A percentile compares a stretch with the other conserved stretches of the same genome.
These are phyloP conservation scores for Diaporthe aspalathi DNA, from an alignment of 2,329 filamentous ascomycete species.

Conservation along the genomic window DNA sequence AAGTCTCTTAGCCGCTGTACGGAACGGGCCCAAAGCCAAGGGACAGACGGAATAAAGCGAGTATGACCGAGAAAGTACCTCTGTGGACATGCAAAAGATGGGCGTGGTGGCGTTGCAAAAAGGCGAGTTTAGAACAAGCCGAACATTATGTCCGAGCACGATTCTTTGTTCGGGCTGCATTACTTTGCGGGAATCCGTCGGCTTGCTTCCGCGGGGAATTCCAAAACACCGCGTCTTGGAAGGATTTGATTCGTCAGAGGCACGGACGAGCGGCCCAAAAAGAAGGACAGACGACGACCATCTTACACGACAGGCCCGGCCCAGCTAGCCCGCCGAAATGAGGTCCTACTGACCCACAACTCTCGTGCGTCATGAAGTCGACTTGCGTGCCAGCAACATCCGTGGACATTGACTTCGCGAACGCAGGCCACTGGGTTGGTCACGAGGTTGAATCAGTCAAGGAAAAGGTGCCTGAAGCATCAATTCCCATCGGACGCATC, in stretches of 20 bases:
- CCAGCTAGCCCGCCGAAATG: not conserved
- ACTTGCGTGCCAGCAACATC: not conserved
- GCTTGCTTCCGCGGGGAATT: not conserved
- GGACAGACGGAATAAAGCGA: not conserved
- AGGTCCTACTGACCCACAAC: not conserved
- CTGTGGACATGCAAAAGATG: not conserved
- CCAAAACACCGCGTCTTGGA: not conserved
- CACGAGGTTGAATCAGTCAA: too few species aligned
- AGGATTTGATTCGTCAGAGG: not conserved
- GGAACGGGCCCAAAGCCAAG: not conserved
- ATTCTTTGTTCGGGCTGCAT: not conserved
- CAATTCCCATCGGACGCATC: too few species aligned
- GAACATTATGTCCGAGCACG: not conserved
- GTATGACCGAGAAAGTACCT: slow-evolving; percentile 8
- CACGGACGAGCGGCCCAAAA: not conserved
- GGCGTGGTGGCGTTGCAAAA: not conserved
- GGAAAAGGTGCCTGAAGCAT: too few species aligned
- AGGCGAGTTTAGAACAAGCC: not conserved
- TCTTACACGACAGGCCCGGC: not conserved
- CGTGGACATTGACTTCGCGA: too few species aligned
- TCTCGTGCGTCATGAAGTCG: not conserved
- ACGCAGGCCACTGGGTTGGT: too few species aligned
- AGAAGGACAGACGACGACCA: not conserved
- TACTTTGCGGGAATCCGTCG: not conserved
- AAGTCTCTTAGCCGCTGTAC: not conserved